Percentiles rank a stretch among this genome's conserved stretches.
Conservation (phyloP, 352 stramenopile species). For the Globisporangium barbulae region DNA sequence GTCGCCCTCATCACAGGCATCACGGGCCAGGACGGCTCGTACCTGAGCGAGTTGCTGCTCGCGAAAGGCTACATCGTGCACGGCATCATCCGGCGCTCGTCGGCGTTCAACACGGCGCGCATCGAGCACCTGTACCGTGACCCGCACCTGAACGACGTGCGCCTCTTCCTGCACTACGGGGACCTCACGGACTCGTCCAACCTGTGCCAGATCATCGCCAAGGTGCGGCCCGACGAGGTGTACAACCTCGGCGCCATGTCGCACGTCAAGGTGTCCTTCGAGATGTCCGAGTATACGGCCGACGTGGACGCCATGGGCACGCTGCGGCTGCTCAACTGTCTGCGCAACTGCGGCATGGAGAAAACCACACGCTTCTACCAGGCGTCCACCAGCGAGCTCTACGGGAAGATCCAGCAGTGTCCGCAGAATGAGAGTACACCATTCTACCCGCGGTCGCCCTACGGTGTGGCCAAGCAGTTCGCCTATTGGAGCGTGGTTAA, state of each 20-base stretch:
- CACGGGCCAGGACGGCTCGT: slow-evolving; percentile 98
- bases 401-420: slow-evolving; percentile 96
- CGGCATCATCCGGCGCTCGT: slow-evolving; percentile 96
- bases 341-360: slow-evolving; percentile 90
- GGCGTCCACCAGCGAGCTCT: slow-evolving; percentile 98
- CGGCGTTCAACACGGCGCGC: slow-evolving; percentile 97
- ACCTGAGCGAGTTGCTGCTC: slow-evolving; percentile 96
- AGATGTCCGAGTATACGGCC: slow-evolving; percentile 99
- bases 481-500: slow-evolving; percentile 99
- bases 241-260: slow-evolving; percentile 99
- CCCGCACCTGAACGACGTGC: slow-evolving; percentile 90
- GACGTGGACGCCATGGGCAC: slow-evolving; percentile 96
- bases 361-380: slow-evolving; percentile 90
- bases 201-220: slow-evolving; percentile 94
- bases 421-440: slow-evolving; percentile 96
- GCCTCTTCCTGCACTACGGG: slow-evolving; percentile 98
- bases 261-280: slow-evolving; percentile 99
- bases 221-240: slow-evolving; percentile 96
- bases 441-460: slow-evolving; percentile 98
- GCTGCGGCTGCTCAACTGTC: slow-evolving; percentile 96
- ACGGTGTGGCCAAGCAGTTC: slow-evolving; percentile 98
- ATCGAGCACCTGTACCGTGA: slow-evolving; percentile 98
- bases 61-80: slow-evolving; percentile 96
- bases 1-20: slow-evolving; percentile 97
- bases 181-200: slow-evolving; percentile 98